These are phyloP conservation scores for Tylopilus vinaceipallidus DNA, from an alignment of 768 basidiomycete genomes.

Conservation along the genomic window DNA sequence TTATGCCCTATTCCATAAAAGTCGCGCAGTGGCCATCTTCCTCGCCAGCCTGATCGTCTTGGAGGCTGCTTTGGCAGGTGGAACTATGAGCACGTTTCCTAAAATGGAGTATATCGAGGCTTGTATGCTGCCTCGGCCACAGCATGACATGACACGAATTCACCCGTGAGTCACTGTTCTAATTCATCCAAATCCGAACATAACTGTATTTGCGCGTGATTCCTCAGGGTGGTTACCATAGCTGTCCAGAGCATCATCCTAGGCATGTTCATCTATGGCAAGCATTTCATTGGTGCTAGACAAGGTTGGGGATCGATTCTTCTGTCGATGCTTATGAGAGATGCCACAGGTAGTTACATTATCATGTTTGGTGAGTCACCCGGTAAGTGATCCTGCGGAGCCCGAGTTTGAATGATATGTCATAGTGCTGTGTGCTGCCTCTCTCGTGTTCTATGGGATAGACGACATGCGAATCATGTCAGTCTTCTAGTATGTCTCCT, in stretches of 20 bases:
- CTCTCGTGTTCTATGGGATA: neutral
- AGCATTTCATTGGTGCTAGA: conserved; percentile 36
- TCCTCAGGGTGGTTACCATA: conserved; percentile 15
- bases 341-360: conserved; percentile 44
- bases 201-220: neutral
- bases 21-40: conserved; percentile 23
- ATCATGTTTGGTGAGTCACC: conserved; percentile 37
- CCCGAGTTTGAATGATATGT: neutral
- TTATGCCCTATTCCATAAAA: conserved; percentile 35
- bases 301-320: conserved; percentile 43
- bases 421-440: conserved; percentile 4
- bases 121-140: conserved; percentile 26
- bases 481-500: conserved; percentile 5
- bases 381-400: neutral
- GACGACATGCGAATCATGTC: neutral
- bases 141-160: neutral
- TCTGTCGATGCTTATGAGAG: conserved; percentile 41
- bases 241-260: conserved; percentile 40
- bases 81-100: conserved; percentile 21
- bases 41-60: conserved; percentile 11
- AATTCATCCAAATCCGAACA: neutral
- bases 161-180: conserved; percentile 23
- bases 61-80: conserved; percentile 15
- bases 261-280: conserved; percentile 35
- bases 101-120: neutral